Percentiles rank a stretch among this genome's conserved stretches.
Conservation (phyloP, 2,329 filamentous ascomycete species). For the Penicillium concentricum region DNA sequence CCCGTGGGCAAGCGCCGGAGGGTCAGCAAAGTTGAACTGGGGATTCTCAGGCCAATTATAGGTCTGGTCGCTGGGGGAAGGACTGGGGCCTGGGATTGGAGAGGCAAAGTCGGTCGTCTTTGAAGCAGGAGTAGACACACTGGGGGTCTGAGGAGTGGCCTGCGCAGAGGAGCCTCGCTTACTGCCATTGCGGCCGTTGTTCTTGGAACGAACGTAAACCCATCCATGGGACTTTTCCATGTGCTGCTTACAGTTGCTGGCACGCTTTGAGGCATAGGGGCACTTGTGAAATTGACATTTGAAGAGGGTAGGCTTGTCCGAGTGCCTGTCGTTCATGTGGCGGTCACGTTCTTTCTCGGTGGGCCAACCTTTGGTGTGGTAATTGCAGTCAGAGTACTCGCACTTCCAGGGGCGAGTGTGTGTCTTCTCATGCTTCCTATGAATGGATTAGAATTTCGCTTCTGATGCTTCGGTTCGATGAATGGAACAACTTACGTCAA, state of each 20-base stretch:
- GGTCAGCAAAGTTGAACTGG: conserved; percentile 31
- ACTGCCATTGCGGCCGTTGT: conserved; percentile 68
- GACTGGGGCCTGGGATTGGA: conserved; percentile 30
- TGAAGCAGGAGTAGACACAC: conserved; percentile 62
- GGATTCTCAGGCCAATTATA: conserved; percentile 16
- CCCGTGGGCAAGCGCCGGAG: conserved; percentile 16
- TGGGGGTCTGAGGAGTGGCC: conserved; percentile 60
- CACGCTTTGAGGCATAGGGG: conserved; percentile 90
- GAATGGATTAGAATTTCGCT: conserved; percentile 8
- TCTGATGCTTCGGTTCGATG: not conserved
- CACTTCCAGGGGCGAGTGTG: conserved; percentile 98
- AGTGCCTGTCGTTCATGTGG: conserved; percentile 96
- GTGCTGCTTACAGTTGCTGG: conserved; percentile 97
- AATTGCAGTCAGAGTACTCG: conserved; percentile 77
- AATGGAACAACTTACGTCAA: conserved; percentile 57
- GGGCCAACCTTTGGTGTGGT: conserved; percentile 85
- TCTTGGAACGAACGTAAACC: conserved; percentile 89
- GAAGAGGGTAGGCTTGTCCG: conserved; percentile 72
- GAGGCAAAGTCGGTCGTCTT: conserved; percentile 57
- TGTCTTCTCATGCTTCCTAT: conserved; percentile 88
- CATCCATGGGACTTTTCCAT: conserved; percentile 97
- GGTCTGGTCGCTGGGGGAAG: conserved; percentile 26
- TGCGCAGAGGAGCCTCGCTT: conserved; percentile 44
- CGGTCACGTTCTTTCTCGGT: conserved; percentile 97
- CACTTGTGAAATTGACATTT: conserved; percentile 81